These are phyloP conservation scores for Tolypocladium ophioglossoides DNA, from an alignment of 2,329 filamentous ascomycete genomes.

Conservation along the genomic window DNA sequence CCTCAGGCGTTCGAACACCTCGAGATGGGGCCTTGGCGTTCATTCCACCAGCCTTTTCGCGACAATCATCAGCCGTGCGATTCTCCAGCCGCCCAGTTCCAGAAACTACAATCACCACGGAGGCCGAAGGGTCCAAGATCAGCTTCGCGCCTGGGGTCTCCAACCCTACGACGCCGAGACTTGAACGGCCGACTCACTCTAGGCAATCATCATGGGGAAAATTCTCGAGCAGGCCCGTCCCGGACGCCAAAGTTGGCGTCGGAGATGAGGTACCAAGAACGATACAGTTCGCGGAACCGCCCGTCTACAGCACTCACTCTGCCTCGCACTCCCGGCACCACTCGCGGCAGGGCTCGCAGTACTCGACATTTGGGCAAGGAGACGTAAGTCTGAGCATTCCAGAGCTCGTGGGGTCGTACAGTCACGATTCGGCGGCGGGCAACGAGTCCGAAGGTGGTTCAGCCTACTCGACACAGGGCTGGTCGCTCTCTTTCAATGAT, in stretches of 20 bases:
- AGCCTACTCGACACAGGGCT: slow-evolving; percentile 45
- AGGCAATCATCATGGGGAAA: slow-evolving; percentile 39
- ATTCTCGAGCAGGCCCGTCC: slow-evolving; percentile 53
- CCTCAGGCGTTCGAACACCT: slow-evolving; percentile 8
- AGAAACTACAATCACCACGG: slow-evolving; percentile 52
- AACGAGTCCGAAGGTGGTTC: slow-evolving; percentile 24
- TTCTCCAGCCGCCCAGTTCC: slow-evolving; percentile 69
- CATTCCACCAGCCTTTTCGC: slow-evolving; percentile 36
- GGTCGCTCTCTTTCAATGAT: slow-evolving; percentile 76
- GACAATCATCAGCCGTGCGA: slow-evolving; percentile 42
- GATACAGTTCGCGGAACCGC: slow-evolving; percentile 49
- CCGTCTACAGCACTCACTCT: slow-evolving; percentile 10
- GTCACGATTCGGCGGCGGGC: slow-evolving; percentile 8
- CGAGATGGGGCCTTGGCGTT: slow-evolving; percentile 13
- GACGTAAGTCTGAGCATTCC: slow-evolving; percentile 32
- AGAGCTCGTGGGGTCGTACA: slow-evolving; percentile 31
- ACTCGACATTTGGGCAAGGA: slow-evolving; percentile 17
- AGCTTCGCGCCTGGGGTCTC: slow-evolving; percentile 48
- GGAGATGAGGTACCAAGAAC: slow-evolving; percentile 43
- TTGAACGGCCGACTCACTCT: slow-evolving; percentile 26
- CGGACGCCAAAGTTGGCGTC: slow-evolving; percentile 48
- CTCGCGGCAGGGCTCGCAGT: slow-evolving; percentile 26
- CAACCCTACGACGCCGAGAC: slow-evolving; percentile 13
- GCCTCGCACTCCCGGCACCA: slow-evolving; percentile 20
- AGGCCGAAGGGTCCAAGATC: slow-evolving; percentile 51